Percentiles rank a stretch among this genome's conserved stretches.
These are phyloP conservation scores for Filobasidium uniguttulatum DNA, from an alignment of 1,284 basidiomycete genomes.

Conservation along the genomic window DNA sequence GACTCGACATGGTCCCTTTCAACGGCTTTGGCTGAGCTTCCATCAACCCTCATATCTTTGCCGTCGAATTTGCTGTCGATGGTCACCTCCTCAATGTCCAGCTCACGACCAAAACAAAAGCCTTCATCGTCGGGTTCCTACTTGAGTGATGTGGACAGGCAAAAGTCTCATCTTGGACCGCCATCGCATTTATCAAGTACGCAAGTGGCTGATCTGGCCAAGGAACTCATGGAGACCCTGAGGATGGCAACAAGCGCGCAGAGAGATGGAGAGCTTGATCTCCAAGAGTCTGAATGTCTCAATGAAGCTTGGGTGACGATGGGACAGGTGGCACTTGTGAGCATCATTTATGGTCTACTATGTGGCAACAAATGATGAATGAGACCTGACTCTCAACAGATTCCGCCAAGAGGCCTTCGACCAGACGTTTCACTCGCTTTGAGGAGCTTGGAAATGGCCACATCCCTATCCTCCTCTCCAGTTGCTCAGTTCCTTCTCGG, in stretches of 20 bases:
- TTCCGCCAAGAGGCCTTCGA: slow-evolving; percentile 30
- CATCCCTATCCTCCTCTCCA: slow-evolving; percentile 42
- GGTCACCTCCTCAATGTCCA: neutral
- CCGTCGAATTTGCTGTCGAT: neutral
- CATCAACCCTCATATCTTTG: neutral
- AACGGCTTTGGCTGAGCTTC: neutral
- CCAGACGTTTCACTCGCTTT: slow-evolving; percentile 27
- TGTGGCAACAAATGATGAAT: neutral
- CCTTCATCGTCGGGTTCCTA: neutral
- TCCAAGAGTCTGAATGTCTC: slow-evolving; percentile 33
- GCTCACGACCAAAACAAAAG: neutral
- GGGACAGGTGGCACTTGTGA: slow-evolving; percentile 56
- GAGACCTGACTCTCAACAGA: slow-evolving; percentile 16
- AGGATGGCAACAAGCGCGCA: slow-evolving; percentile 42
- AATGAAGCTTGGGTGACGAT: slow-evolving; percentile 58
- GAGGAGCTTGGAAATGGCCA: slow-evolving; percentile 21
- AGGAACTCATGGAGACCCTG: neutral
- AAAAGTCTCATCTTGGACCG: neutral
- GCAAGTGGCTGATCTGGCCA: neutral
- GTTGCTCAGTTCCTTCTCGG: slow-evolving; percentile 70
- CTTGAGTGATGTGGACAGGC: no score
- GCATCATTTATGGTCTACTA: slow-evolving; percentile 21
- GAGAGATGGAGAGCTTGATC: slow-evolving; percentile 58
- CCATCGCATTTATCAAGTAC: neutral
- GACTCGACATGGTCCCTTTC: neutral